Percentiles rank a stretch among this genome's conserved stretches.
These are phyloP conservation scores for Chlamydomonas eustigma DNA, from an alignment of 139 green algal genomes.

Conservation along the genomic window DNA sequence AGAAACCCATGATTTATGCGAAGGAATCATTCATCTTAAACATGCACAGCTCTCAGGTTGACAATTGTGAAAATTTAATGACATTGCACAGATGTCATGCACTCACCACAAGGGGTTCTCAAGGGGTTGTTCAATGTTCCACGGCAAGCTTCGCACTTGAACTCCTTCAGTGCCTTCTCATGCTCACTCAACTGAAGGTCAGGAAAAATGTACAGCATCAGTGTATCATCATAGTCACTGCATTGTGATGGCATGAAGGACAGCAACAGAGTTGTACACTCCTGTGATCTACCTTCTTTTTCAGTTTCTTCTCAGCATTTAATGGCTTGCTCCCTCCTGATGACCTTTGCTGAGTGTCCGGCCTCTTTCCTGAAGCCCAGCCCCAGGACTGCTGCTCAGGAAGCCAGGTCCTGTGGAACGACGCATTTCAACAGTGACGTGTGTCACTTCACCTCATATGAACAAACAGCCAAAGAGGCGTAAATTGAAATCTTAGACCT, in stretches of 20 bases:
- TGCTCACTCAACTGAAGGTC: conserved; percentile 35
- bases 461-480: too few species aligned
- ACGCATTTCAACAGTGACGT: too few species aligned
- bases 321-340: background rate
- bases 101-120: conserved; percentile 51
- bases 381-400: conserved; percentile 54
- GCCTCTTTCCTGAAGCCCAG: conserved; percentile 39
- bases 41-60: background rate
- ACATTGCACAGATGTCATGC: background rate
- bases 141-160: conserved; percentile 62
- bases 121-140: conserved; percentile 56
- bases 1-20: too few species aligned
- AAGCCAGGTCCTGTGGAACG: conserved; percentile 57
- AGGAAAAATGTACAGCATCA: background rate
- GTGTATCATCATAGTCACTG: too few species aligned
- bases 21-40: too few species aligned
- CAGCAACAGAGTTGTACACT: too few species aligned
- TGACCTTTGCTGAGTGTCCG: background rate
- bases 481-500: too few species aligned
- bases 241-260: too few species aligned
- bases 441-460: too few species aligned
- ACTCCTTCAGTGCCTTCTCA: conserved; percentile 72
- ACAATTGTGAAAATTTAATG: too few species aligned
- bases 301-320: background rate
- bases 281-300: background rate